Base-by-base conservation (phyloP, 257 asterid species). In the Gentiana macrophylla region DNA sequence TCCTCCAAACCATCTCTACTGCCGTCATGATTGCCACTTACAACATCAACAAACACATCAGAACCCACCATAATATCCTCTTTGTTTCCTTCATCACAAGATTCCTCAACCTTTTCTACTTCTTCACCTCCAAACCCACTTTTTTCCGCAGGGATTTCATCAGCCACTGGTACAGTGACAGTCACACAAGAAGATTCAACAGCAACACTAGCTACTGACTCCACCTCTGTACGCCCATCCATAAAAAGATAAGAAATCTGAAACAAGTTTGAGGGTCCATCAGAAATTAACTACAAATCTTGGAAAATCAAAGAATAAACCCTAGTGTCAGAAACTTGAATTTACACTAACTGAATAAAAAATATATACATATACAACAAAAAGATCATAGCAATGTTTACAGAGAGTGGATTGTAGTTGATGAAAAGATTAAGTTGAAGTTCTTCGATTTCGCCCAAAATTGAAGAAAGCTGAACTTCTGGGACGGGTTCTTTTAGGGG, bases 51-150 rank as follows among this genome's bases (percentile, higher is more conserved):
- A 70, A 64, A 76, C 62, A 84, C 88, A 71, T 87, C 86, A 15
- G 98, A 77, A 50, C 86, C 98, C 36, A 86, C 84, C 94, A 86
- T 86, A 58, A 84, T 68, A 70, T 86, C 95, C 56, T 68, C 88
- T 12, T 68, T 86, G 41, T 78, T 89, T 36, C 74, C 81, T 56
- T 57, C 88, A 41, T 50, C 71, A 62, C 33, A 74, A 56, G 74
- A 62, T 37, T 50, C 82, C 56, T 71, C 83, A 32, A n/a, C 64
- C 65, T 46, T 67, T 56, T 61, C 71, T 49, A 70, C 69, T 56
- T 61, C 71, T 49, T 71, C 85, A 73, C 68, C 43, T 41, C 9
- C 46, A 41, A 41, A 41, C 35, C 70, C 72, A 60, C 61, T 53
- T 60, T 56, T 71, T 32, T 55, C 82, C 38, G 47, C 62, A 55